phyloP scores from a whole-genome alignment of 2,329 filamentous ascomycete species.

The Pseudopithomyces chartarum region DNA sequence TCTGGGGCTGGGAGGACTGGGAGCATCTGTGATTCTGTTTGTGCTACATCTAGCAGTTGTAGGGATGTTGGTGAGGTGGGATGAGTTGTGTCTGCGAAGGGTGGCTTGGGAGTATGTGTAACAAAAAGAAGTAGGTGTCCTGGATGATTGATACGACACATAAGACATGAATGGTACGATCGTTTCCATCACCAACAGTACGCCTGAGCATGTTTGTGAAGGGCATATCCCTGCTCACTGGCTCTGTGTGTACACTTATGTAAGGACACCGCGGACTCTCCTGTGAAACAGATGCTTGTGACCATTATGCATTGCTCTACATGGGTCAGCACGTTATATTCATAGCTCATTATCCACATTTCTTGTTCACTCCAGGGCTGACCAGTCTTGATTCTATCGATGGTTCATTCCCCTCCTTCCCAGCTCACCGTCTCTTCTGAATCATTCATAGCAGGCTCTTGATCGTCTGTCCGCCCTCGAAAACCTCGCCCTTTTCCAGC shows the following conservation, averaged over 20 bases:
- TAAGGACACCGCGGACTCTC: too few relatives aligned
- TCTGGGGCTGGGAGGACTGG: slow-evolving; percentile 37
- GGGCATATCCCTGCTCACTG: too few relatives aligned
- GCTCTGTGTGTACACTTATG: too few relatives aligned
- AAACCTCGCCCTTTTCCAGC: slow-evolving; percentile 77
- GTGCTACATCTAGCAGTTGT: slow-evolving; percentile 55
- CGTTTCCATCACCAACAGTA: too few relatives aligned
- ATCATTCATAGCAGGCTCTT: slow-evolving; percentile 46
- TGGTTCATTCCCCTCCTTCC: background rate
- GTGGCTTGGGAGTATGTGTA: slow-evolving; percentile 25
- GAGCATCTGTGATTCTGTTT: slow-evolving; percentile 50
- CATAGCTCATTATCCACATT: slow-evolving; percentile 5
- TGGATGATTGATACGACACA: background rate
- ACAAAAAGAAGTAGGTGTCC: background rate
- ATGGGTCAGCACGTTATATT: background rate
- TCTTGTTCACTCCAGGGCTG: background rate
- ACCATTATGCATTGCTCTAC: background rate
- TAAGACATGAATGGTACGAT: too few relatives aligned
- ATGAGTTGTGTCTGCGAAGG: slow-evolving; percentile 38
- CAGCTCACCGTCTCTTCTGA: background rate
- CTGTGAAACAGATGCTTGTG: background rate
- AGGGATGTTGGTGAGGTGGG: slow-evolving; percentile 37
- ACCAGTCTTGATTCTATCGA: slow-evolving; percentile 1
- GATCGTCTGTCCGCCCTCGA: slow-evolving; percentile 67
- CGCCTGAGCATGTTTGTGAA: too few relatives aligned